phyloP scores from a whole-genome alignment of 306 rosid genomes.

The Lathyrus sativus region DNA sequence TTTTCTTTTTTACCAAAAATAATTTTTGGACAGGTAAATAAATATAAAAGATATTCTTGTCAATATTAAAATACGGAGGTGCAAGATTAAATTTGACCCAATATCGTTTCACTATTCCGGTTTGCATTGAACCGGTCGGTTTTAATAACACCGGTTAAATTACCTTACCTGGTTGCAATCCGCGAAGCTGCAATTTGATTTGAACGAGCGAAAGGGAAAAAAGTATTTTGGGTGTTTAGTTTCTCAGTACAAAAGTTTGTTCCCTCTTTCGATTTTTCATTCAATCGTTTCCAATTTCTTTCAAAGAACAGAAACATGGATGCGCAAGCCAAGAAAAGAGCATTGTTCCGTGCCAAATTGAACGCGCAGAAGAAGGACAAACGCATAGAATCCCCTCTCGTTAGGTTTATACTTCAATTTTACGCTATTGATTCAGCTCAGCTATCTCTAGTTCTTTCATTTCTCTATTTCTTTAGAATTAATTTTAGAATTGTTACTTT shows the following conservation, averaged over 20 bases:
- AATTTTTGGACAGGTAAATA: too few species aligned
- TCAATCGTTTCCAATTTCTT: constrained; percentile 4
- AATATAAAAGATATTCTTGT: too few species aligned
- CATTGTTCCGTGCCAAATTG: constrained; percentile 72
- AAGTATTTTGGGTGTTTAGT: too few species aligned
- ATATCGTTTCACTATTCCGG: background rate
- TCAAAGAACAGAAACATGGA: constrained; percentile 36
- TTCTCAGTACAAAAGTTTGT: too few species aligned
- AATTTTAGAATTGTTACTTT: constrained; percentile 6
- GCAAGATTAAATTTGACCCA: too few species aligned
- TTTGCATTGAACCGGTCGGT: background rate
- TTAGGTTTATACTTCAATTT: constrained; percentile 51
- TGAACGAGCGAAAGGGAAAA: too few species aligned
- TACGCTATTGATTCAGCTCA: too few species aligned
- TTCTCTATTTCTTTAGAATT: background rate
- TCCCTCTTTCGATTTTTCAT: background rate
- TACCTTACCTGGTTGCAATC: background rate
- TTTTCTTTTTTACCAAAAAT: too few species aligned
- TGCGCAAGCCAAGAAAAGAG: constrained; percentile 66
- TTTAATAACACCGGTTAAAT: background rate
- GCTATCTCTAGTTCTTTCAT: too few species aligned
- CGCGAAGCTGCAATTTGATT: background rate
- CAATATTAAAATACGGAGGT: too few species aligned
- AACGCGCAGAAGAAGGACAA: constrained; percentile 84
- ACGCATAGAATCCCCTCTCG: constrained; percentile 78